phyloP scores from a whole-genome alignment of 495 filamentous ascomycete species.

The Podospora fimiseda region DNA sequence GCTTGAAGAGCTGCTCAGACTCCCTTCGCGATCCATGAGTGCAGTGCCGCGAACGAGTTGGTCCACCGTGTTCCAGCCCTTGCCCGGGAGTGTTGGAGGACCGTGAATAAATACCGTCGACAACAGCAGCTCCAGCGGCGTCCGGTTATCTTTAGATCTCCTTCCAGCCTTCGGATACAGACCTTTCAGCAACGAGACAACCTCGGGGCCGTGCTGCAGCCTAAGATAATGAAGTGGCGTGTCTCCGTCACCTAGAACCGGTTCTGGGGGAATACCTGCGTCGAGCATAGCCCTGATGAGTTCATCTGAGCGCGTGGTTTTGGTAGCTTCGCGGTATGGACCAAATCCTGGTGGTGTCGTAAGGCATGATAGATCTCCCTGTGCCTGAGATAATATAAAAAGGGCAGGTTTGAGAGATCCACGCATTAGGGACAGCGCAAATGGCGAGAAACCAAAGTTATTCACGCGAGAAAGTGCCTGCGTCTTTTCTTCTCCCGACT shows the following conservation, averaged over 20 bases:
- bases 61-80: too few relatives aligned
- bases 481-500: not conserved
- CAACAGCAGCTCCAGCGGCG: not conserved
- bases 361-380: too few relatives aligned
- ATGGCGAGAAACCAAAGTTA: not conserved
- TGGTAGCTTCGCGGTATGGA: too few relatives aligned
- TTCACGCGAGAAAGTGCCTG: not conserved
- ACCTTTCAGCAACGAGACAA: not conserved
- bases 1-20: too few relatives aligned
- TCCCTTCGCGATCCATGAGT: too few relatives aligned
- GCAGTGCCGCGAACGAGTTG: too few relatives aligned
- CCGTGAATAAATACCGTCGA: not conserved
- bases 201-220: not conserved
- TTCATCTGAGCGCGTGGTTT: not conserved
- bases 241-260: not conserved
- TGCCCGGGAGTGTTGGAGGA: too few relatives aligned
- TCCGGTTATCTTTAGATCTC: not conserved
- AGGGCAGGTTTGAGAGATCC: not conserved
- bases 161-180: not conserved
- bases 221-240: not conserved
- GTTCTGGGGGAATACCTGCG: not conserved
- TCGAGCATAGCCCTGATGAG: not conserved
- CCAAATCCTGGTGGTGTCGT: too few relatives aligned
- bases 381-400: too few relatives aligned
- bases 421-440: not conserved